Evolutionary conservation across 805 yeast genomes (phyloP).

Genomic region (Kodamaea kaohsiungensis): DNA sequence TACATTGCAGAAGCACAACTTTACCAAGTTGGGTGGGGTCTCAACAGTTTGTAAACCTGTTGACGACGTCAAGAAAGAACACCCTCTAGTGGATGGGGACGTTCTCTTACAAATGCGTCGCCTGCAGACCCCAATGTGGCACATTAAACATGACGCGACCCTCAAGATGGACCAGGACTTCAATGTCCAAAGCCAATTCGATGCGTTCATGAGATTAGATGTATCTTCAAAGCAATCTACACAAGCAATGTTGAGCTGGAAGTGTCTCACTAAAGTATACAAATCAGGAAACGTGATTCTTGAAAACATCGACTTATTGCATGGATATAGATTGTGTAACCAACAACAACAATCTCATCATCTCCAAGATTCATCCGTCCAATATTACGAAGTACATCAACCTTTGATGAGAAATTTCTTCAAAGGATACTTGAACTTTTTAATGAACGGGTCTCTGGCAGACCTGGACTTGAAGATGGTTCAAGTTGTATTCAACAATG

Average conservation of each 20-base stretch:
- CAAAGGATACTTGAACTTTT: constrained; percentile 38
- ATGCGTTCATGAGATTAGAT: constrained; percentile 4
- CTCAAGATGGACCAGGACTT: constrained; percentile 6
- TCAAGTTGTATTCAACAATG: constrained; percentile 32
- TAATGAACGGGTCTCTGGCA: constrained; percentile 30
- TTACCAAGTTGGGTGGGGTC: not conserved
- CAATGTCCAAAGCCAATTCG: not conserved
- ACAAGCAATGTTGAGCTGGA: constrained; percentile 7
- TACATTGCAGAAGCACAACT: constrained; percentile 3
- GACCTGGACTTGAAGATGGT: constrained; percentile 26
- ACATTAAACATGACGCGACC: constrained; percentile 1
- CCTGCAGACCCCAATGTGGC: constrained; percentile 6
- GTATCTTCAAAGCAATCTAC: constrained; percentile 2
- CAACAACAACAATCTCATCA: not conserved
- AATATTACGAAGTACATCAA: constrained; percentile 4
- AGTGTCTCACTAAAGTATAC: constrained; percentile 22
- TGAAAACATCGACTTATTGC: constrained; percentile 27
- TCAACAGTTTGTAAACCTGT: not conserved
- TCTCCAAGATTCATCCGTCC: not conserved
- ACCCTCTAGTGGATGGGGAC: not conserved
- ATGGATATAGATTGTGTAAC: constrained; percentile 27
- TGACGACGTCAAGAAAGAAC: not conserved
- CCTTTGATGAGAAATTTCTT: constrained; percentile 42
- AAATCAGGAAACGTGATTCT: constrained; percentile 21
- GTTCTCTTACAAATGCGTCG: constrained; percentile 1